These are phyloP conservation scores for Exophiala dermatitidis DNA, from an alignment of 2,329 filamentous ascomycete genomes.

Conservation along the genomic window DNA sequence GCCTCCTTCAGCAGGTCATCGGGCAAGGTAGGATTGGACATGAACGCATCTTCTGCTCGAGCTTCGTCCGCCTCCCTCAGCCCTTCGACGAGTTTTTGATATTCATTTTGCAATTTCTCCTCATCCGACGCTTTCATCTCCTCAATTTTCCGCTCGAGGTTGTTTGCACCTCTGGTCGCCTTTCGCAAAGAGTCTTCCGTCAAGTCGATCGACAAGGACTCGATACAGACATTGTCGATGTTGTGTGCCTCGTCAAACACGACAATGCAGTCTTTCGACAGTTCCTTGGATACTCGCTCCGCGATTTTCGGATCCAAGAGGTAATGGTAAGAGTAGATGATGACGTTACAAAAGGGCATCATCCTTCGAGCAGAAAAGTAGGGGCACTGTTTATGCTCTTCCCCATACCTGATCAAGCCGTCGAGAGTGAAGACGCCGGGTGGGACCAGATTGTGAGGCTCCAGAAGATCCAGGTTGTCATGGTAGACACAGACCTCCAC, in stretches of 20 bases:
- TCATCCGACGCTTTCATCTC: constrained; percentile 97
- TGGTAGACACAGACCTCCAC: constrained; percentile 95
- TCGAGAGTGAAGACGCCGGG: constrained; percentile 96
- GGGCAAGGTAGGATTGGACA: constrained; percentile 89
- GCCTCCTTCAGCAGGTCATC: constrained; percentile 93
- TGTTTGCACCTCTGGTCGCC: constrained; percentile 82
- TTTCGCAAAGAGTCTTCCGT: constrained; percentile 91
- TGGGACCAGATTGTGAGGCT: constrained; percentile 89
- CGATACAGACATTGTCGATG: constrained; percentile 98
- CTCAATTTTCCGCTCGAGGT: constrained; percentile 79
- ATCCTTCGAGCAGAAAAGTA: constrained; percentile 95
- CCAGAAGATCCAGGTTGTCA: constrained; percentile 90
- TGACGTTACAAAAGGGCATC: constrained; percentile 99
- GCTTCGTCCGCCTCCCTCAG: constrained; percentile 81
- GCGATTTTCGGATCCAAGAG: constrained; percentile 96
- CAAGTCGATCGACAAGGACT: constrained; percentile 91
- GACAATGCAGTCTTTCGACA: constrained; percentile 96
- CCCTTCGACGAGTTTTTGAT: constrained; percentile 89
- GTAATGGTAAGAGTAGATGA: constrained; percentile 99
- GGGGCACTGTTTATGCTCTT: constrained; percentile 92
- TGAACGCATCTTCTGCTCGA: constrained; percentile 88
- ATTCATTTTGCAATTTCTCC: constrained; percentile 89
- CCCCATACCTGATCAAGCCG: constrained; percentile 77
- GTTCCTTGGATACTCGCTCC: constrained; percentile 85
- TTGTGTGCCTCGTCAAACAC: constrained; percentile 99